Base-by-base conservation (phyloP, 345 rosid genomes). In the Rhodamnia argentea region DNA sequence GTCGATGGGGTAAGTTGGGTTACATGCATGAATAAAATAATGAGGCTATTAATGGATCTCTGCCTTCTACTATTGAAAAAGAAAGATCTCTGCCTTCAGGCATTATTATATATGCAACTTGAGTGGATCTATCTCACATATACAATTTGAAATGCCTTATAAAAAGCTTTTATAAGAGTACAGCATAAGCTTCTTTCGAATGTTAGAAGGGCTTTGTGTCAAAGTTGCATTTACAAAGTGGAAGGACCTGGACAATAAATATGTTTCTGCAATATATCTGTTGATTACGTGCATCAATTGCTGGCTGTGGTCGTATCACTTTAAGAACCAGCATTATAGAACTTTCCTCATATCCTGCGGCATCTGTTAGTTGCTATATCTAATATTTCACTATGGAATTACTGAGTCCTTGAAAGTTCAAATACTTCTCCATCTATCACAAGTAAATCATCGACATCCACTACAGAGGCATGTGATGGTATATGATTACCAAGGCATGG, bases 1-100 rank as follows among this genome's bases (percentile, higher is more conserved):
- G 94, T 94, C 70, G 88, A 91, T 12, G 89, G 85, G 94, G 95
- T 94, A 90, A 91, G 94, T 89, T 83, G 52, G 37, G 32, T 83
- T 27, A 29, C 22, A 14, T 52, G 42, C 44, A 55, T 5, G 7
- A 52, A 40, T 83, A 52, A 23, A 53, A 23, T 53, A 83, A 58
- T 32, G 9, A 20, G 47, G 44, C 78, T 62, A 62, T 64, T 29
- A 37, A 10, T 70, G 47, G 81, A 37, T 70, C 47, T 70, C 26
- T 70, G 47, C 7, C 47, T 32, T 70, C 47, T 70, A 32, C 76
- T 64, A 15, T 15, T 64, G 76, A 20, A 64, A 64, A 64, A 29
- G 42, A 32, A 64, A 64, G 42, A 64, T 16, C 23, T 64, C 76
- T 64, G 40, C 76, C 23, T 64, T 32, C 42, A 15, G 44, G 76